Base-by-base conservation (phyloP, 148 eudicot species). In the Silene uniflora region DNA sequence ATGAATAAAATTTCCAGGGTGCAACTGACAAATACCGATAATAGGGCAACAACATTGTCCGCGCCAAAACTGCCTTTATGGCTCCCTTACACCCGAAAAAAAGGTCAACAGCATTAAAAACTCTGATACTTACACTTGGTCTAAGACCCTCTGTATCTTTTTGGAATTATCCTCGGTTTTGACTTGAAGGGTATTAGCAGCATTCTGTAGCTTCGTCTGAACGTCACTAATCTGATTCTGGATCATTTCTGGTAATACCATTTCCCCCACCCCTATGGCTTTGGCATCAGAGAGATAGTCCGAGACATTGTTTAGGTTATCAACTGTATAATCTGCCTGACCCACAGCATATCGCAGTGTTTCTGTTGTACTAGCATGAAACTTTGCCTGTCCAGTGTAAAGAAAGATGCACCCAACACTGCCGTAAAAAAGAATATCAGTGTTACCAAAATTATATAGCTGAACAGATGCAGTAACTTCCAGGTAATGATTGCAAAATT, bases 341-440 rank as follows among this genome's bases (percentile, higher is more conserved):
- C 59, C n/a, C 67, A 90, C 86, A 49, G 90, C 89, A 77, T 84
- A 95, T 24, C 67, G 76, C 80, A 92, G 27, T 24, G 97, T 89
- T 65, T 75, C 71, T 44, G 80, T 81, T 67, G 93, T 90, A 56
- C 86, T 87, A 18, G 21, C 69, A 69, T 89, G 87, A 73, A 95
- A 95, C 81, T 89, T 88, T 76, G 86, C 92, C 78, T 95, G 97
- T 42, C 98, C 97, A 47, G 86, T 81, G 80, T 89, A 95, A 29
- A 95, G 87, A 76, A 92, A 75, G 73, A 82, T n/a, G 73, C 90
- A 85, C 29, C 98, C 98, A 61, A 88, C 62, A 59, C 98, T 92
- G 91, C 65, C 69, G 65, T 19, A 65, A 79, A 18, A 61, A 42
- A 56, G 69, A 7, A 74, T 18, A 78, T 54, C 54, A 61, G 56